These are phyloP conservation scores for Yarrowia keelungensis DNA, from an alignment of 805 yeast genomes.

Conservation along the genomic window DNA sequence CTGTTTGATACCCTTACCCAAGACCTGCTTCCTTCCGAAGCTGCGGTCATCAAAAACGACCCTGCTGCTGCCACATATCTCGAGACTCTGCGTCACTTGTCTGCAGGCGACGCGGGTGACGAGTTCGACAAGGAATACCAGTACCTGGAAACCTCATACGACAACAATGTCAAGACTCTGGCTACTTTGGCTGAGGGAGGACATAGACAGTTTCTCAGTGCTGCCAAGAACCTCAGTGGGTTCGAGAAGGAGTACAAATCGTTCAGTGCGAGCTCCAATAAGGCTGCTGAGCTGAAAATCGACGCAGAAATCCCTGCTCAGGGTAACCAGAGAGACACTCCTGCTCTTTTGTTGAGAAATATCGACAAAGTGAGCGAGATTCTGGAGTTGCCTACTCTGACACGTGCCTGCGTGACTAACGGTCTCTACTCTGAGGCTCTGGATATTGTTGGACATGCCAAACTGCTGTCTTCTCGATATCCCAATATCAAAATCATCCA, in stretches of 20 bases:
- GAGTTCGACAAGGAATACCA: conserved; percentile 30
- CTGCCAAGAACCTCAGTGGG: conserved; percentile 27
- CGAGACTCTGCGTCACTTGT: conserved; percentile 15
- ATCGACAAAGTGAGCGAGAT: conserved; percentile 78
- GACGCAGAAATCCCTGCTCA: conserved; percentile 8
- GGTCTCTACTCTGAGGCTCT: conserved; percentile 91
- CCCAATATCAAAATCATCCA: conserved; percentile 63
- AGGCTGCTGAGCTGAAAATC: conserved; percentile 24
- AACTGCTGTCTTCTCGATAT: conserved; percentile 72
- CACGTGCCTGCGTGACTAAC: conserved; percentile 80
- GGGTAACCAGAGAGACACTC: conserved; percentile 12
- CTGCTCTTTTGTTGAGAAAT: conserved; percentile 51
- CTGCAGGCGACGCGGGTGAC: conserved; percentile 27
- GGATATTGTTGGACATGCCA: conserved; percentile 77
- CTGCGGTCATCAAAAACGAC: conserved; percentile 21
- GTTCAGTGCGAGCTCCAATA: not conserved
- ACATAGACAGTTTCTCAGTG: conserved; percentile 33
- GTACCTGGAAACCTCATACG: conserved; percentile 16
- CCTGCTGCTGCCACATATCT: conserved; percentile 12
- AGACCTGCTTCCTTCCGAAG: conserved; percentile 25
- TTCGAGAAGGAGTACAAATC: conserved; percentile 12
- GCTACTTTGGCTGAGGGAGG: conserved; percentile 37
- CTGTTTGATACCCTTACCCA: conserved; percentile 27
- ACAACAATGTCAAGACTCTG: conserved; percentile 35
- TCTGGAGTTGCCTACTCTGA: conserved; percentile 81